Evolutionary conservation across 768 basidiomycete genomes (phyloP), one percentile per base, ranked within the genome.

Genomic region (Daedaleopsis nitida): DNA sequence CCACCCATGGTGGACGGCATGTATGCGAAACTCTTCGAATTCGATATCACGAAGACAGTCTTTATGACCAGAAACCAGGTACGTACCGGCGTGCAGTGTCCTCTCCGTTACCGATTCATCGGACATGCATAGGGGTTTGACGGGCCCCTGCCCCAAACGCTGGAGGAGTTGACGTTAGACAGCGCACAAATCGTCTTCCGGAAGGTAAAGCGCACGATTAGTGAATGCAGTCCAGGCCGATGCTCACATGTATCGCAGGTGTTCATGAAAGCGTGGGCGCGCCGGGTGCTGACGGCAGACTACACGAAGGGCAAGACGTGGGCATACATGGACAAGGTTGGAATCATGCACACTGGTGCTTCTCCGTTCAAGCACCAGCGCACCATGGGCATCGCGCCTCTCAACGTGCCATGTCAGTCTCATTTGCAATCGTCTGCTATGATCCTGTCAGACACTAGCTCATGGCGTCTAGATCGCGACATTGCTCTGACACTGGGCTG

Each of bases 171-270:
- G 2, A 74, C 67, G 17, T 64, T 74, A 11, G 77, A 78, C 10
- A 78, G 79, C 64, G 77, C 81, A 1, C 80, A 81, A 60, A 77
- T 83, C 60, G 76, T 74, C 44, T 81, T 80, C 69, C 74, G 81
- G 50, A 82, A 79, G 68, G 76, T 72, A 48, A 32, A 32, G 27
- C 27, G 27, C 27, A 32, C 27, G 27, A 3, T 32, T 32, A 3
- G 27, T 32, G 27, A 7, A 32, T 32, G 27, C 27, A 11, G 5
- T 21, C 34, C 23, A 14, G 66, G 64, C 65, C 56, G 67, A 65
- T 54, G 3, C 27, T 32, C 27, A 32, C 27, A 64, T 68, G 45
- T 58, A 60, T 66, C 52, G 47, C 52, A 75, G 74, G 72, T 74
- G 24, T 75, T 75, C 60, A 73, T 75, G 74, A 72, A 72, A 51